These are phyloP conservation scores for Chalaropsis ovoidea DNA, from an alignment of 2,329 filamentous ascomycete species.

Conservation along the genomic window DNA sequence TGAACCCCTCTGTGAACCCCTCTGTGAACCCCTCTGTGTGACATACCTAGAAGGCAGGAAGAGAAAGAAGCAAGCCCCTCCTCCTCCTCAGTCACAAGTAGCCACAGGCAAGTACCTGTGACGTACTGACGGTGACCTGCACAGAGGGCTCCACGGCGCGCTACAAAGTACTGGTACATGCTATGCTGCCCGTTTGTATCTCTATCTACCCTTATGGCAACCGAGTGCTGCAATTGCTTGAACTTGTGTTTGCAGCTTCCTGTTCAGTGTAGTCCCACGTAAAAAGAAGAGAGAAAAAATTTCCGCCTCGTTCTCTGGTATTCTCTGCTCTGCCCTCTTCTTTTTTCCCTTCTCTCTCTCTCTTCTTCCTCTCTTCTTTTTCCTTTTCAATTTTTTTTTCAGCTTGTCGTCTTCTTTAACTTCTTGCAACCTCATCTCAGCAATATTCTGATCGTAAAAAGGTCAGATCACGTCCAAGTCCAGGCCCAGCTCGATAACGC, in stretches of 20 bases:
- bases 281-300: conserved; percentile 10
- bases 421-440: neutral
- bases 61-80: neutral
- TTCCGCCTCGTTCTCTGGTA: conserved; percentile 4
- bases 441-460: conserved; percentile 8
- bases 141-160: neutral
- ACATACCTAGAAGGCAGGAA: neutral
- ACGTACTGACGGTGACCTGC: neutral
- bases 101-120: neutral
- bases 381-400: neutral
- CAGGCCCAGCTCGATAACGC: conserved; percentile 9
- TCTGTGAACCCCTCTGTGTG: neutral
- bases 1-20: neutral
- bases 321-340: neutral
- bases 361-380: conserved; percentile 18
- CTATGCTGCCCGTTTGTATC: too few relatives aligned
- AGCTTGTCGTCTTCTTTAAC: neutral
- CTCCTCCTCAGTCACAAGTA: neutral
- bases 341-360: conserved; percentile 7
- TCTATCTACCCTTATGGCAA: too few relatives aligned
- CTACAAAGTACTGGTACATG: too few relatives aligned
- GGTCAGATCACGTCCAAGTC: conserved; percentile 6
- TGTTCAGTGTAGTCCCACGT: neutral
- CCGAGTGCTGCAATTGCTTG: neutral
- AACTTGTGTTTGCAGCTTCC: neutral